Conservation (phyloP, 441 rosid genomes). For the Iberis amara region DNA sequence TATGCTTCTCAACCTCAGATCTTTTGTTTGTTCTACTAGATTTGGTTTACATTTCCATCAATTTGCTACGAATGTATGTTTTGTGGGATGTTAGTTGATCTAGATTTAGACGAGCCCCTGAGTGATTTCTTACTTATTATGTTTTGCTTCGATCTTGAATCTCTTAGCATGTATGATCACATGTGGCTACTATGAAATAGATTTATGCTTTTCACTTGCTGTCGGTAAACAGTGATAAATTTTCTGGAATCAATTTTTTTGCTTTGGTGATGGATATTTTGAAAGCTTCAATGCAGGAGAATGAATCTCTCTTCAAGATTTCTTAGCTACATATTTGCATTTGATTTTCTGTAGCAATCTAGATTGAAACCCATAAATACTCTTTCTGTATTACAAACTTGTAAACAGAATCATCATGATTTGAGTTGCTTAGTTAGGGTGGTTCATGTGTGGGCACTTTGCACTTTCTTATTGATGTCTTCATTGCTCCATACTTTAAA, state of each 20-base stretch:
- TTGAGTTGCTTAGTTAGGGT: neutral
- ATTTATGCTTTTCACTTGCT: constrained; percentile 10
- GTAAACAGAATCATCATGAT: neutral
- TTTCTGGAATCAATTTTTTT: too few species aligned
- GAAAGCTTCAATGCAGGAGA: neutral
- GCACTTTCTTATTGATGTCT: neutral
- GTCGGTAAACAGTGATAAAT: too few species aligned
- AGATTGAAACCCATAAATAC: neutral
- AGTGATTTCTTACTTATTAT: neutral
- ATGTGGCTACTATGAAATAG: constrained; percentile 13
- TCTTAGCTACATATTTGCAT: neutral
- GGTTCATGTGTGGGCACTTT: neutral
- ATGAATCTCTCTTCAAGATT: neutral
- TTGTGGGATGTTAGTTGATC: constrained; percentile 13
- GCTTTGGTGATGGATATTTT: too few species aligned
- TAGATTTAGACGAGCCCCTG: constrained; percentile 1
- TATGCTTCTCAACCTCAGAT: constrained; percentile 10
- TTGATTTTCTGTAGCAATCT: neutral
- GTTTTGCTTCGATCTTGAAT: neutral
- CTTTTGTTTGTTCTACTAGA: constrained; percentile 3
- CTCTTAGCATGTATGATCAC: neutral
- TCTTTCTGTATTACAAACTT: neutral
- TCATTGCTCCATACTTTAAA: neutral
- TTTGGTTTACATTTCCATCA: neutral
- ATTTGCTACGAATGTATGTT: neutral